A percentile compares a stretch with the other conserved stretches of the same genome.
These are phyloP conservation scores for Coprinopsis marcescibilis DNA, from an alignment of 768 basidiomycete species.

Conservation along the genomic window DNA sequence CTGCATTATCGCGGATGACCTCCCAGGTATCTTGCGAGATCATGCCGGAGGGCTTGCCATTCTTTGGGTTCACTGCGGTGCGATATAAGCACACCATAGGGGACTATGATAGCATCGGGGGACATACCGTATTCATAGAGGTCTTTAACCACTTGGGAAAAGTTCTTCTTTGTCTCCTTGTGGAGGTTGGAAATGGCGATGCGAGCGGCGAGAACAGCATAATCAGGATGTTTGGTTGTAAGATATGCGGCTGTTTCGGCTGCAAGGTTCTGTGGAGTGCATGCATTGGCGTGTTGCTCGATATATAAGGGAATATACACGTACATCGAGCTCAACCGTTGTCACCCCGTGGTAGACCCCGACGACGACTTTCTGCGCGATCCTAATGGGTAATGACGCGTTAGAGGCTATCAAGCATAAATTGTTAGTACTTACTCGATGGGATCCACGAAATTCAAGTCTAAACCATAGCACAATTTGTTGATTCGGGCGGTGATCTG, in stretches of 20 bases:
- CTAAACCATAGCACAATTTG: conserved; percentile 94
- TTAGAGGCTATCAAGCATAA: not conserved
- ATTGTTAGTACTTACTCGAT: conserved; percentile 61
- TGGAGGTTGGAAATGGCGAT: conserved; percentile 98
- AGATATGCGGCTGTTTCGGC: conserved; percentile 96
- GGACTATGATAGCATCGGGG: not conserved
- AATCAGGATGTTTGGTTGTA: conserved; percentile 96
- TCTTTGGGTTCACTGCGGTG: conserved; percentile 84
- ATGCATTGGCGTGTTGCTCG: not conserved
- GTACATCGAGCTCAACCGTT: conserved; percentile 92
- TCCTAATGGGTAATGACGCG: conserved; percentile 34
- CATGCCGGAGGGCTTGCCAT: conserved; percentile 79
- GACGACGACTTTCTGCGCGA: conserved; percentile 87
- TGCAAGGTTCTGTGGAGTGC: conserved; percentile 70
- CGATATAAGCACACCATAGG: conserved; percentile 18
- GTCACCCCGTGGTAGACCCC: conserved; percentile 96
- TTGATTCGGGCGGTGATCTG: conserved; percentile 84
- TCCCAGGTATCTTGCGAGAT: conserved; percentile 86
- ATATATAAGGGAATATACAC: conserved; percentile 21
- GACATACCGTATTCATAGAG: conserved; percentile 78
- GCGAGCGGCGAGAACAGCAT: conserved; percentile 95
- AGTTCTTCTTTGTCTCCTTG: conserved; percentile 98
- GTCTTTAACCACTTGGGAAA: conserved; percentile 88
- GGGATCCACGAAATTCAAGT: conserved; percentile 86
- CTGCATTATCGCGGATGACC: conserved; percentile 74